Evolutionary conservation across 176 grass and related monocot species (phyloP), one percentile per base, ranked within the genome.

Genomic region (Eragrostis nindensis): DNA sequence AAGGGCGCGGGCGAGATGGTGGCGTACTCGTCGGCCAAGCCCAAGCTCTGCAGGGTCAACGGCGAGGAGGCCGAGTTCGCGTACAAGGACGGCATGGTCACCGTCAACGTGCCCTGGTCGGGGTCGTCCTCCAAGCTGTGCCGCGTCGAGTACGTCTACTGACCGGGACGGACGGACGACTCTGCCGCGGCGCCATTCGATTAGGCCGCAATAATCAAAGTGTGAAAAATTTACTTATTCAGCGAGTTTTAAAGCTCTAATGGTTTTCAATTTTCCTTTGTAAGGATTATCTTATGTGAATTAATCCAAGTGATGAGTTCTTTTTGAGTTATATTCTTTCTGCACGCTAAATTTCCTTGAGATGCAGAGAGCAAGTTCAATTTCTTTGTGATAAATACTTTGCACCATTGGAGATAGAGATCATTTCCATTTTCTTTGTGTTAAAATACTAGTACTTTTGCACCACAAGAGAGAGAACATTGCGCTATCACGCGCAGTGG

Each of bases 1-100:
- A 98, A 98, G 75, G 96, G 96, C n/a, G 78, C 81, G 0, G 92
- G 96, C 5, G 82, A 88, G 61, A 82, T 98, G 90, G 69, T 40
- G 66, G 96, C 49, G 15, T 91, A 91, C 86, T 93, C 96, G 56
- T 95, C 96, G 73, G 81, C 19, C 15, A 74, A 68, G 36, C 96
- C 96, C 1, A 24, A 15, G 38, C 21, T 44, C 11, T 95, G 96
- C 84, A 85, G 15, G 88, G 84, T 98, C n/a, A 67, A 91, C 32
- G 88, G 90, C 42, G 66, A 91, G 81, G 84, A 77, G 43, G 76
- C 40, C 19, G 26, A 69, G 71, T 95, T 93, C 69, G 27, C 8
- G 46, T 95, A 98, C 67, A 21, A 66, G 48, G 84, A 91, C 3
- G 75, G 52, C 39, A 48, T 93, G 75, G 84, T 98, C 50, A 80